Percentiles rank a stretch among this genome's conserved stretches.
These are phyloP conservation scores for Alternaria burnsii DNA, from an alignment of 2,329 filamentous ascomycete species.

Conservation along the genomic window DNA sequence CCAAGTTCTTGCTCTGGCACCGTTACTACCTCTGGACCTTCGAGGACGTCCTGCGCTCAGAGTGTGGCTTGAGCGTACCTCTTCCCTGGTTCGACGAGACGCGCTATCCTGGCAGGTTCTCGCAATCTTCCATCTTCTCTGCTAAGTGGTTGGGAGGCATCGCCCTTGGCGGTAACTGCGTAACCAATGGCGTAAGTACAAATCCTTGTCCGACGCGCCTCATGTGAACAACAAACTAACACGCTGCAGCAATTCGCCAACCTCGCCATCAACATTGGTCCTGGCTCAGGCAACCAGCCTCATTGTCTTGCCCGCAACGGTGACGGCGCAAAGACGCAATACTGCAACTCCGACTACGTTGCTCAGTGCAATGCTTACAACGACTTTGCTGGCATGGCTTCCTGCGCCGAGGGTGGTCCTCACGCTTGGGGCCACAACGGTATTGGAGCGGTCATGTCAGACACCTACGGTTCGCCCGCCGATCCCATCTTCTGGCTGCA, in stretches of 20 bases:
- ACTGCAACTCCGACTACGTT: constrained; percentile 40
- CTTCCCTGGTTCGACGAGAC: constrained; percentile 53
- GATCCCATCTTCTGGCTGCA: constrained; percentile 60
- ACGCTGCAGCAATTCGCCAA: constrained; percentile 41
- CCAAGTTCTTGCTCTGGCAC: constrained; percentile 56
- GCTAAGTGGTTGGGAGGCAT: constrained; percentile 38
- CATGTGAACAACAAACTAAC: constrained; percentile 9
- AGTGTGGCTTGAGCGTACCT: constrained; percentile 53
- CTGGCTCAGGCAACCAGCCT: constrained; percentile 33
- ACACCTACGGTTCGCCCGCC: constrained; percentile 43
- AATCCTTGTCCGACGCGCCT: not conserved
- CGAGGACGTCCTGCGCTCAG: constrained; percentile 52
- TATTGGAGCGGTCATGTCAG: constrained; percentile 47
- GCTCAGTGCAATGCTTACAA: constrained; percentile 36
- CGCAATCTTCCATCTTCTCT: constrained; percentile 43
- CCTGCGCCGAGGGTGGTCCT: constrained; percentile 39
- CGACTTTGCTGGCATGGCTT: constrained; percentile 41
- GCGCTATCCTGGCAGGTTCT: constrained; percentile 41
- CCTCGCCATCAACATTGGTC: constrained; percentile 43
- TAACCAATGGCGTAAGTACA: constrained; percentile 45
- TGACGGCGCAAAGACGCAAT: constrained; percentile 34
- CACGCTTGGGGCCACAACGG: constrained; percentile 50
- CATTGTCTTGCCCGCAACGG: constrained; percentile 47
- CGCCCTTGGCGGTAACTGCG: constrained; percentile 36
- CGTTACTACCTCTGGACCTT: constrained; percentile 54